Base-by-base conservation (phyloP, 345 rosid genomes). In the Alliaria petiolata region DNA sequence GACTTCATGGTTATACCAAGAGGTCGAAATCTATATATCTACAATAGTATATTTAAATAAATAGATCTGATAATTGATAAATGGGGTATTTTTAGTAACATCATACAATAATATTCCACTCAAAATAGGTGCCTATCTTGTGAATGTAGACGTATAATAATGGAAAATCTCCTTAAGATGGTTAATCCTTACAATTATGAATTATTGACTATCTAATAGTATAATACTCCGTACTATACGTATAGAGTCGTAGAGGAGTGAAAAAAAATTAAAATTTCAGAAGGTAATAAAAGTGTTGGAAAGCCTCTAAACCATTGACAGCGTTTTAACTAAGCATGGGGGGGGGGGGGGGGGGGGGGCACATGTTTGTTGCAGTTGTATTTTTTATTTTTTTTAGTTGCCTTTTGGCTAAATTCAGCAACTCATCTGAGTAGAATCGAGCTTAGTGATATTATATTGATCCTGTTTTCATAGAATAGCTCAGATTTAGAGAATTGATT, bases 41-140 rank as follows among this genome's bases (percentile, higher is more conserved):
- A 59, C 36, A 38, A 38, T 50, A 26, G 11, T 57, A 69, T 59
- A 69, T 59, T 47, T 1, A 47, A 47, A 13, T 2, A 47, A 58
- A 39, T 8, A 11, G 61, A 46, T n/a, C 47, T 67, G 53, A 71
- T 71, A 71, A 62, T 62, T 53, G 63, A 61, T 61, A 71, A 71
- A 71, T 44, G 33, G 3, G 26, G 26, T 20, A 44, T 70, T 59
- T 51, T 19, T 40, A 51, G 15, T 38, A 40, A 36, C 53, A 51
- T n/a, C n/a, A n/a, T 71, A 62, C 38, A 52, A 71, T 71, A 52
- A 52, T 62, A 49, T 53, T 26, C 76, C 76, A 71, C 76, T 71
- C 63, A 71, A 53, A 53, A 53, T 5, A 62, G 34, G 46, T 46
- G 46, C 55, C 63, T 36, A 71, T 53, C 47, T 11, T 20, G 2